Evolutionary conservation across 2,329 filamentous ascomycete genomes (phyloP).

Genomic region (Penicillium sp.): DNA sequence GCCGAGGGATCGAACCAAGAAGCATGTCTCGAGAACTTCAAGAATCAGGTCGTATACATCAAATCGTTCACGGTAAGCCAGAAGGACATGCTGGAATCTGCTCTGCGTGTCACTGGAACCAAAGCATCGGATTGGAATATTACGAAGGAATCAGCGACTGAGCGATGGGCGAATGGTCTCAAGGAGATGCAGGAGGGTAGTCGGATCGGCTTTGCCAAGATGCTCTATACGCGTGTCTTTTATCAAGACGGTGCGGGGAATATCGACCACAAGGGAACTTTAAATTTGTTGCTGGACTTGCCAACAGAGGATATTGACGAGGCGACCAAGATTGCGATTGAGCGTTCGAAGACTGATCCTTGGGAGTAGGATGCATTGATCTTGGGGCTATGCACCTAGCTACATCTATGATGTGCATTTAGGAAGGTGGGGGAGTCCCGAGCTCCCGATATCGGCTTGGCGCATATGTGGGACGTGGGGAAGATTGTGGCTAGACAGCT

Average conservation of each 20-base stretch:
- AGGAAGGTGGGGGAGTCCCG: neutral
- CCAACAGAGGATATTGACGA: conserved; percentile 61
- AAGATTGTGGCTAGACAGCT: neutral
- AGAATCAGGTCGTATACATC: conserved; percentile 17
- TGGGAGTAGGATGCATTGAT: neutral
- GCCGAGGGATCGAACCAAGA: neutral
- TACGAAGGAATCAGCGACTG: conserved; percentile 44
- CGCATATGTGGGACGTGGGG: neutral
- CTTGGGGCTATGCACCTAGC: neutral
- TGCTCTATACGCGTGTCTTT: conserved; percentile 60
- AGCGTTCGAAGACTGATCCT: conserved; percentile 14
- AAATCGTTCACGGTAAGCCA: conserved; percentile 23
- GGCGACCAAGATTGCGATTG: conserved; percentile 51
- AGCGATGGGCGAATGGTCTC: conserved; percentile 51
- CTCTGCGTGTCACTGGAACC: conserved; percentile 25
- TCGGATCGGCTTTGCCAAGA: conserved; percentile 44
- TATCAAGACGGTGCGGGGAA: conserved; percentile 43
- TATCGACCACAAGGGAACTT: conserved; percentile 36
- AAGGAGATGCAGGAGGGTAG: conserved; percentile 47
- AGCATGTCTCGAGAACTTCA: conserved; percentile 14
- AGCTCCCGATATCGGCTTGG: neutral
- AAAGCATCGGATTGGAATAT: conserved; percentile 46
- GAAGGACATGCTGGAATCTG: conserved; percentile 27
- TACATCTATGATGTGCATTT: neutral
- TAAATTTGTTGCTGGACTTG: conserved; percentile 57